Evolutionary conservation across 192 early-diverging fungal genomes (phyloP).

Genomic region (Ambispora gerdemannii): DNA sequence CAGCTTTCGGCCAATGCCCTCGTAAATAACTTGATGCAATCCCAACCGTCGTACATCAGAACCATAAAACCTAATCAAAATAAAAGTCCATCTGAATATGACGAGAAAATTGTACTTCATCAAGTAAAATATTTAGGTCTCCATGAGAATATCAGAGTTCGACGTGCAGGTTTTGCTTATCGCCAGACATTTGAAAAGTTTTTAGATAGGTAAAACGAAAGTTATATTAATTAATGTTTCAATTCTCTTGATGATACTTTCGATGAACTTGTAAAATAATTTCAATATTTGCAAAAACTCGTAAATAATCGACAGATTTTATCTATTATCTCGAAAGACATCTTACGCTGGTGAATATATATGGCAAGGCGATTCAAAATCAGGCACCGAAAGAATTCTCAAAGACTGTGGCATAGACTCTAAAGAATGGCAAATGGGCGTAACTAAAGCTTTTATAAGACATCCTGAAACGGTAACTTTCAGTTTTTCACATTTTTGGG

Average conservation of each 20-base stretch:
- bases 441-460: constrained; percentile 93
- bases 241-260: no score
- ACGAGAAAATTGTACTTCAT: constrained; percentile 88
- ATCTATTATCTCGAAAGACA: constrained; percentile 68
- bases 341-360: constrained; percentile 79
- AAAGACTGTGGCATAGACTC: constrained; percentile 77
- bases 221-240: no score
- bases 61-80: constrained; percentile 98
- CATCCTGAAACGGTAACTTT: constrained; percentile 84
- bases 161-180: constrained; percentile 97
- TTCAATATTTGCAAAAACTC: no score
- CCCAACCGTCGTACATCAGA: constrained; percentile 93
- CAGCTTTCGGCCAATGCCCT: constrained; percentile 70
- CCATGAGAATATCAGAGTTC: constrained; percentile 95
- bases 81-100: constrained; percentile 88
- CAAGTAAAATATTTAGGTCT: constrained; percentile 96
- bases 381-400: constrained; percentile 78
- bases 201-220: constrained; percentile 52
- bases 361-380: constrained; percentile 74
- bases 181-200: constrained; percentile 92
- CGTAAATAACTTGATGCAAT: constrained; percentile 91
- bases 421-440: constrained; percentile 95
- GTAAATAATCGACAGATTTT: no score
- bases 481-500: no score
- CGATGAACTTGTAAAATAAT: no score